Percentiles rank a stretch among this genome's conserved stretches.
These are phyloP conservation scores for Zygosaccharomyces pseudobailii DNA, from an alignment of 1,139 yeast genomes.

Conservation along the genomic window DNA sequence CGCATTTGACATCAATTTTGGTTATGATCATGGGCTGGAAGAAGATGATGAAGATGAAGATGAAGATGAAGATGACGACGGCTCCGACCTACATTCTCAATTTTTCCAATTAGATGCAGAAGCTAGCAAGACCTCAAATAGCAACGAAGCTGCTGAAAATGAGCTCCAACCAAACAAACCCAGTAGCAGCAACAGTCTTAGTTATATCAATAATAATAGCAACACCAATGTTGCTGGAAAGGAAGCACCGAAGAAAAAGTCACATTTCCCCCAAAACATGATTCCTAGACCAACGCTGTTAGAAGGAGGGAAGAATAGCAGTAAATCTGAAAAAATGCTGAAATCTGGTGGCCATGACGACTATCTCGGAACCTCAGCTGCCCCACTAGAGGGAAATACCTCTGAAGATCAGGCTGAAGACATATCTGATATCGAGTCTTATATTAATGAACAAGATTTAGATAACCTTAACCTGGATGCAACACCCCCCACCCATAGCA, in stretches of 20 bases:
- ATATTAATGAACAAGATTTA: constrained; percentile 30
- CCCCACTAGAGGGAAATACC: constrained; percentile 2
- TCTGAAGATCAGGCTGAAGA: constrained; percentile 17
- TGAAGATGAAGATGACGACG: constrained; percentile 29
- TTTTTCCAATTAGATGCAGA: constrained; percentile 22
- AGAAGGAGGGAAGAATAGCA: constrained; percentile 12
- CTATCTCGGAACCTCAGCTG: neutral
- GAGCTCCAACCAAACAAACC: constrained; percentile 14
- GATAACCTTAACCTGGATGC: constrained; percentile 23
- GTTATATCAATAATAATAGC: constrained; percentile 1
- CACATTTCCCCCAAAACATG: constrained; percentile 18
- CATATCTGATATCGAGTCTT: constrained; percentile 31
- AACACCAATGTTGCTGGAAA: constrained; percentile 2
- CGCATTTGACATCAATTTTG: constrained; percentile 28
- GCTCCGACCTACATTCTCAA: constrained; percentile 20
- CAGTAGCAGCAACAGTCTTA: constrained; percentile 8
- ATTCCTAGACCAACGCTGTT: constrained; percentile 14
- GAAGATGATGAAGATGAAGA: constrained; percentile 34
- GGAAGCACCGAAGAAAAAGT: constrained; percentile 9
- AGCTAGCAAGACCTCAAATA: constrained; percentile 7
- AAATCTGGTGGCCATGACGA: constrained; percentile 10
- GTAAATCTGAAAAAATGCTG: constrained; percentile 8
- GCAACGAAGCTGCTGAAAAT: constrained; percentile 15
- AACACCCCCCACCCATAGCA: constrained; percentile 8
- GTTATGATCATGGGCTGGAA: constrained; percentile 30